These are phyloP conservation scores for Aspergillus tamarii DNA, from an alignment of 2,329 filamentous ascomycete species.

Conservation along the genomic window DNA sequence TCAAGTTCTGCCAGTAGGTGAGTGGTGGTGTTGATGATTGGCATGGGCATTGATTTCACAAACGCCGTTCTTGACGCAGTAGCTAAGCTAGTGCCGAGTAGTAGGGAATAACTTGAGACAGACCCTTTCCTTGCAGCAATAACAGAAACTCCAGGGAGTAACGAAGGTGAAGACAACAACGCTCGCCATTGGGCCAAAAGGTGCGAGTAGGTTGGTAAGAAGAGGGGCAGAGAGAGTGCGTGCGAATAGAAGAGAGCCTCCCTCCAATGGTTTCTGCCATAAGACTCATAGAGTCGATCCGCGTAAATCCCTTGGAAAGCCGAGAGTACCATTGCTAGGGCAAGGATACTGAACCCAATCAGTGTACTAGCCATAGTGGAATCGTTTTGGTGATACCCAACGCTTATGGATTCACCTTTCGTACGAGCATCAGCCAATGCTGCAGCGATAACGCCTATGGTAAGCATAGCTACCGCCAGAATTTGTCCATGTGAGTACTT, in stretches of 20 bases:
- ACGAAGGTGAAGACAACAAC: conserved; percentile 38
- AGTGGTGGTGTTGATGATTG: background rate
- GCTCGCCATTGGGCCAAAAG: conserved; percentile 40
- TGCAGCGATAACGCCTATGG: conserved; percentile 80
- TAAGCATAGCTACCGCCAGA: conserved; percentile 79
- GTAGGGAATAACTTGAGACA: background rate
- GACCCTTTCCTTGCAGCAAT: background rate
- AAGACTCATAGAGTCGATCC: conserved; percentile 81
- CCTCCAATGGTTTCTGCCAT: conserved; percentile 83
- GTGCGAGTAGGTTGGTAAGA: conserved; percentile 42
- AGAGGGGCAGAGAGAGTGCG: conserved; percentile 50
- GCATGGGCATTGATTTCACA: background rate
- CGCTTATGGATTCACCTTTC: conserved; percentile 60
- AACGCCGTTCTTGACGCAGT: background rate
- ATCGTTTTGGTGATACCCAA: conserved; percentile 41
- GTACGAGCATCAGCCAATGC: conserved; percentile 86
- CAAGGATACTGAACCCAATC: conserved; percentile 77
- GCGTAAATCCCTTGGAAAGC: conserved; percentile 96
- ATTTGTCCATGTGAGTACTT: conserved; percentile 80
- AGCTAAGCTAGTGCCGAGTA: background rate
- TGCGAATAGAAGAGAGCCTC: conserved; percentile 96
- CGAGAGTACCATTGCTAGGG: conserved; percentile 84
- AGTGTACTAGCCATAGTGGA: conserved; percentile 41
- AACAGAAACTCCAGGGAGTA: conserved; percentile 29
- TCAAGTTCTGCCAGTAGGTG: conserved; percentile 1